These are phyloP conservation scores for Fusarium protoensiforme DNA, from an alignment of 2,329 filamentous ascomycete species.

Conservation along the genomic window DNA sequence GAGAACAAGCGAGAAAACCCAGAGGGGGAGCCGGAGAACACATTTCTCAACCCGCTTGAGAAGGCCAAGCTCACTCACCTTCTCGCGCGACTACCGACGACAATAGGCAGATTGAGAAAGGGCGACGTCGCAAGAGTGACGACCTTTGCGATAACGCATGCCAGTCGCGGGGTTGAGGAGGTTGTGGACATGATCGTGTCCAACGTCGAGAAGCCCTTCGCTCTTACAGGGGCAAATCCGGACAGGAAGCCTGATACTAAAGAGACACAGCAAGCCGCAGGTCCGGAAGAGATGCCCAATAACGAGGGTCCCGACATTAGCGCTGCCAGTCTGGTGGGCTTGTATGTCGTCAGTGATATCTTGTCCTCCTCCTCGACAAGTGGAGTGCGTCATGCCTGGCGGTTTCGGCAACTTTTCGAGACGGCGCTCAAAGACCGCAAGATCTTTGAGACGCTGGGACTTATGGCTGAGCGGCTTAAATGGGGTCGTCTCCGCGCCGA, in stretches of 20 bases:
- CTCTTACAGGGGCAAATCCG: constrained; percentile 77
- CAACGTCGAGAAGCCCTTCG: constrained; percentile 83
- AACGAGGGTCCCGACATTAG: constrained; percentile 71
- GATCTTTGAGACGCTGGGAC: constrained; percentile 80
- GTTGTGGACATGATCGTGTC: constrained; percentile 88
- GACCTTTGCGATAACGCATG: constrained; percentile 88
- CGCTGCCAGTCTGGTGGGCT: constrained; percentile 78
- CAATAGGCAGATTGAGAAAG: constrained; percentile 78
- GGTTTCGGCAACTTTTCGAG: constrained; percentile 85
- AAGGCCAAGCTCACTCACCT: constrained; percentile 88
- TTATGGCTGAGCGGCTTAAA: constrained; percentile 74
- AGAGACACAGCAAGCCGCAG: constrained; percentile 35
- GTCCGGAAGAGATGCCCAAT: constrained; percentile 50
- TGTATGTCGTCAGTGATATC: constrained; percentile 84
- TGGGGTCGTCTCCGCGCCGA: constrained; percentile 88
- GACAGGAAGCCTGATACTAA: constrained; percentile 56
- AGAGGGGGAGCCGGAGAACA: constrained; percentile 60
- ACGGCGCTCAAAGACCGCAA: constrained; percentile 73
- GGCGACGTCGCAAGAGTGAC: constrained; percentile 89
- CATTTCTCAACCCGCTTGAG: constrained; percentile 83
- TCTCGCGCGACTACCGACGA: constrained; percentile 83
- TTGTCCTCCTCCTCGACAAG: constrained; percentile 81
- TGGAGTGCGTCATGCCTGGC: constrained; percentile 85
- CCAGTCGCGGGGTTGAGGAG: constrained; percentile 86
- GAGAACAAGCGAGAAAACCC: constrained; percentile 63